Base-by-base conservation (phyloP, 1,284 basidiomycete species). In the Marasmius oreades region DNA sequence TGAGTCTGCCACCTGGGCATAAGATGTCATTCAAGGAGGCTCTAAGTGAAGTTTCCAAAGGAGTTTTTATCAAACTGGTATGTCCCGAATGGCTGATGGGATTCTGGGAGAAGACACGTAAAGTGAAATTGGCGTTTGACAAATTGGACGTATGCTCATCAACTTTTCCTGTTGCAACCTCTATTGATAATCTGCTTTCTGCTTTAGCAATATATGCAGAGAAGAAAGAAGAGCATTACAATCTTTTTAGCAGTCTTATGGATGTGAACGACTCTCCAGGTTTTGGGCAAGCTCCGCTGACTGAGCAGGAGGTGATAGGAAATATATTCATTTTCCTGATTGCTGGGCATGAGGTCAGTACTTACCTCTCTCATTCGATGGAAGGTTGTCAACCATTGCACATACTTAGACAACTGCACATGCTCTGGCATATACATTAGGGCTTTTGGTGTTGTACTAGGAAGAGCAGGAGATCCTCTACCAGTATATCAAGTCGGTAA, bases 251-350 rank as follows among this genome's bases (percentile, higher is more conserved):
- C 60, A 78, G 74, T 59, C 69, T 86, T 14, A 66, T 86, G 4
- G 74, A 75, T 55, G 82, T 81, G 6, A 81, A 78, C 60, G 68
- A 72, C 36, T 63, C 67, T 42, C 68, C 70, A n/a, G 75, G 72
- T 42, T 64, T 73, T 14, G 73, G 67, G 5, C 66, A 69, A 2
- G 63, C 63, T 10, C 71, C 67, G 58, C 62, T 85, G 53, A 73
- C 70, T 6, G 78, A 83, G 43, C 66, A 66, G 20, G 82, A 84
- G 58, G 68, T 85, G 6, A 70, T 82, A 22, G 80, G 82, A 79
- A 84, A 86, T 62, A 77, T 82, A 22, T 83, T 81, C 61, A 75
- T 83, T 16, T 82, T 84, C 59, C 64, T 85, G 36, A 62, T 86
- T 28, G 84, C 84, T 44, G 84, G 83, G 6, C 82, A 85, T 61